A percentile compares a stretch with the other conserved stretches of the same genome.
Conservation (phyloP, 345 rosid genomes). For the Carallia pectinifolia region DNA sequence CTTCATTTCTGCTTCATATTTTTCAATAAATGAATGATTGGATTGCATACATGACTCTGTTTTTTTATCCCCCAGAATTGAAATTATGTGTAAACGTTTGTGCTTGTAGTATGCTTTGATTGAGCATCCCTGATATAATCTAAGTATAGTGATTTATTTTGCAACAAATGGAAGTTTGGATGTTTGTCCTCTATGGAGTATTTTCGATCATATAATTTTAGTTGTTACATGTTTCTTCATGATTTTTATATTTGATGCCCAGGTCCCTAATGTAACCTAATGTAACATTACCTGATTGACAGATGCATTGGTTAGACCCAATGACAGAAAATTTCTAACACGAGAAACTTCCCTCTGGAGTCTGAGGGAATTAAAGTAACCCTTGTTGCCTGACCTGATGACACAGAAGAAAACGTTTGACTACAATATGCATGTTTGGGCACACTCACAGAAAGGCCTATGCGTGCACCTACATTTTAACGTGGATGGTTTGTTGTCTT, state of each 20-base stretch:
- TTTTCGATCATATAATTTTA: no score
- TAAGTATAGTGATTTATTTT: no score
- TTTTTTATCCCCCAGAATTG: no score
- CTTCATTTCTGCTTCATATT: not conserved
- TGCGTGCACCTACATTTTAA: not conserved
- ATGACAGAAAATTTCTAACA: constrained; percentile 64
- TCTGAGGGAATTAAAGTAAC: constrained; percentile 71
- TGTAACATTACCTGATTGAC: constrained; percentile 47
- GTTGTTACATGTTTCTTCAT: constrained; percentile 15
- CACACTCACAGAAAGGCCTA: not conserved
- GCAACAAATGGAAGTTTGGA: no score
- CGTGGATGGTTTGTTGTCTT: not conserved
- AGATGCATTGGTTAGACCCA: constrained; percentile 91
- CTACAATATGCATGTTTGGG: not conserved
- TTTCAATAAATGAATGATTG: no score
- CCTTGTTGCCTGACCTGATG: constrained; percentile 76
- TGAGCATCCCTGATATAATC: no score
- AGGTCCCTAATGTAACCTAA: constrained; percentile 80
- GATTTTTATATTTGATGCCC: constrained; percentile 25
- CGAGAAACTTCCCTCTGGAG: constrained; percentile 60
- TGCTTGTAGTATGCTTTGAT: no score
- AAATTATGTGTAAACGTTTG: no score
- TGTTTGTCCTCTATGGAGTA: no score
- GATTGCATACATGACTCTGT: no score
- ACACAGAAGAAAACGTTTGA: constrained; percentile 74